Base-by-base conservation (phyloP, 2,329 filamentous ascomycete species). In the Aschersonia sp. region DNA sequence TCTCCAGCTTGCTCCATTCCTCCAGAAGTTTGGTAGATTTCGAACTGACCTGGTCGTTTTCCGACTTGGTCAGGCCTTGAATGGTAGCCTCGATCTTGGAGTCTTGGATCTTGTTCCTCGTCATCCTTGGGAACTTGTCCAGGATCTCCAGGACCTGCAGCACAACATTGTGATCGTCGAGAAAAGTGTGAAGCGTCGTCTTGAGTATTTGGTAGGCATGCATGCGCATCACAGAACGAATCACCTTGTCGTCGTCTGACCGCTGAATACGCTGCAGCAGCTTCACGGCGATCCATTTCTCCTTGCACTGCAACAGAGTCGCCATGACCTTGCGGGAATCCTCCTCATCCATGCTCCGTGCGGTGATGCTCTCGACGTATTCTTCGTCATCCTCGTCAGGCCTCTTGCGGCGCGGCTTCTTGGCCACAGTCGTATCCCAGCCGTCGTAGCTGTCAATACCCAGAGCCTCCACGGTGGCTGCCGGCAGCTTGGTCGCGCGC, bases 261-360 rank as follows among this genome's bases (percentile, higher is more conserved):
- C 78, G 76, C 64, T 95, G 87, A 52, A 98, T 88, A 46, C 92
- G 89, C 55, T 82, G 78, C 50, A 98, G 77, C 49, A 98, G 72
- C 67, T 97, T 97, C 66, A 96, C 88, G 3, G 87, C 88, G 64
- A 98, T 96, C 92, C 92, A 98, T 66, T 96, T 96, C 72, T 98
- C 92, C 66, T 95, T 94, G 73, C 87, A 95, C 64, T 96, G 90
- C 80, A 95, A 89, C 50, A 98, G 78, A 47, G 88, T 84, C 30
- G 90, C 89, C 87, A 96, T 95, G 64, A 96, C 87, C 67, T 94
- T 94, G 58, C 84, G 87, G 51, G 94, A 87, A 52, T 85, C 87
- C 50, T 83, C 79, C 58, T 92, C 86, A 54, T 87, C 81, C 50
- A 96, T 75, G 44, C 77, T 80, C 58, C 81, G 85, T 46, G 85